These are phyloP conservation scores for Ammopiptanthus mongolicus DNA, from an alignment of 306 rosid genomes.

Conservation along the genomic window DNA sequence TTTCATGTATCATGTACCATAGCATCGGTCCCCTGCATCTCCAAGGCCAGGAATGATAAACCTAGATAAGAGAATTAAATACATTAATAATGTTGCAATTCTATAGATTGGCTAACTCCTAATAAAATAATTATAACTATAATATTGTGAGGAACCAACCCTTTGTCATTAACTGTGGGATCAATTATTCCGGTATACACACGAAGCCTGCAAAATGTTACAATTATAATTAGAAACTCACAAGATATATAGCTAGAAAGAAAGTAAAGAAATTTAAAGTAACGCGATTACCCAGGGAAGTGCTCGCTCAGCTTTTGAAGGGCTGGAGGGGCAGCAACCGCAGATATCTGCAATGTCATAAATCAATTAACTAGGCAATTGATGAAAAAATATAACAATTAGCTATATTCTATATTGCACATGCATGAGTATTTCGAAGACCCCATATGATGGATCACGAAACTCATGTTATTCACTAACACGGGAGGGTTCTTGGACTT, in stretches of 20 bases:
- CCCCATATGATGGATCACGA: neutral
- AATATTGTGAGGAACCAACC: slow-evolving; percentile 43
- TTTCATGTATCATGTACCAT: slow-evolving; percentile 69
- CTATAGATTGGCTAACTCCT: neutral
- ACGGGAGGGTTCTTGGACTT: too few species aligned
- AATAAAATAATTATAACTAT: neutral
- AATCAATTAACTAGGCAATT: neutral
- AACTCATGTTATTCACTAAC: too few species aligned
- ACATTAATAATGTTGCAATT: neutral
- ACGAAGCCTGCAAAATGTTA: slow-evolving; percentile 55
- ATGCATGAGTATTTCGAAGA: neutral
- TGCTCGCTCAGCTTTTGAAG: slow-evolving; percentile 89
- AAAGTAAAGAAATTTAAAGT: slow-evolving; percentile 3
- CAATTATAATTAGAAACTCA: neutral
- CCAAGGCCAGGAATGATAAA: slow-evolving; percentile 97
- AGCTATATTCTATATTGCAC: neutral
- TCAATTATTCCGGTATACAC: slow-evolving; percentile 89
- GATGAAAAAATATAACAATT: neutral
- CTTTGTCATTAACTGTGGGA: slow-evolving; percentile 76
- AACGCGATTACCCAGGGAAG: slow-evolving; percentile 74
- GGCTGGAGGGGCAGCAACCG: slow-evolving; percentile 91
- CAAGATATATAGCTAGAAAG: neutral
- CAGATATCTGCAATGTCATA: slow-evolving; percentile 65
- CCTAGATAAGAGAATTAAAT: slow-evolving; percentile 32
- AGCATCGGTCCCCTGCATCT: slow-evolving; percentile 96